Percentiles rank a stretch among this genome's conserved stretches.
phyloP scores from a whole-genome alignment of 306 rosid species.

The Potentilla sterilis region DNA sequence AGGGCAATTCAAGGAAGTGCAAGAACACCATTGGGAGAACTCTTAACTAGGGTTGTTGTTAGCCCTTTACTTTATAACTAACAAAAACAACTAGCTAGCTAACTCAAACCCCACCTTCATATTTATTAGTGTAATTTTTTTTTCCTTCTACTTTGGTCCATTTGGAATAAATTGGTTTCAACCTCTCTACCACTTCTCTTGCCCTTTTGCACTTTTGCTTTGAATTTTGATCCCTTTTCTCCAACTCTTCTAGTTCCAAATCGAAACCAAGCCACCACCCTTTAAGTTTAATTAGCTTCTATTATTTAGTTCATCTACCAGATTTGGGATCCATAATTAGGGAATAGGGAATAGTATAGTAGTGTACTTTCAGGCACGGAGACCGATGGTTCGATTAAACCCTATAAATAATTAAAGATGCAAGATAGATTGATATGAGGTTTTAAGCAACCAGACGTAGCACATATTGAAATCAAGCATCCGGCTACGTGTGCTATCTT shows the following conservation, averaged over 20 bases:
- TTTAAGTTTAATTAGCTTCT: not conserved
- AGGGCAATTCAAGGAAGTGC: not conserved
- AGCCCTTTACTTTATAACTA: constrained; percentile 7
- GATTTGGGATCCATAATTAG: not conserved
- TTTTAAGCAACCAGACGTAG: constrained; percentile 14
- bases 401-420: not conserved
- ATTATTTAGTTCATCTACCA: not conserved
- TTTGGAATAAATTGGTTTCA: constrained; percentile 44
- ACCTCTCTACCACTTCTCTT: constrained; percentile 33
- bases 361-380: not conserved
- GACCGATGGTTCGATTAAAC: not conserved
- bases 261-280: not conserved
- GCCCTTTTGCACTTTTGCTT: constrained; percentile 16
- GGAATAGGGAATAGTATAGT: not conserved
- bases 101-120: not conserved
- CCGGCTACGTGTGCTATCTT: constrained; percentile 9
- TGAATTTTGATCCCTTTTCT: constrained; percentile 27
- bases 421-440: not conserved
- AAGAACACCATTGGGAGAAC: not conserved
- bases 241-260: constrained; percentile 13
- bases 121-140: not conserved
- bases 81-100: not conserved
- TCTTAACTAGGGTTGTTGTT: constrained; percentile 16
- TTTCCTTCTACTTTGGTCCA: not conserved
- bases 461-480: constrained; percentile 6